Percentiles rank a stretch among this genome's conserved stretches.
Conservation (phyloP, 257 asterid genomes). For the Rauvolfia tetraphylla region DNA sequence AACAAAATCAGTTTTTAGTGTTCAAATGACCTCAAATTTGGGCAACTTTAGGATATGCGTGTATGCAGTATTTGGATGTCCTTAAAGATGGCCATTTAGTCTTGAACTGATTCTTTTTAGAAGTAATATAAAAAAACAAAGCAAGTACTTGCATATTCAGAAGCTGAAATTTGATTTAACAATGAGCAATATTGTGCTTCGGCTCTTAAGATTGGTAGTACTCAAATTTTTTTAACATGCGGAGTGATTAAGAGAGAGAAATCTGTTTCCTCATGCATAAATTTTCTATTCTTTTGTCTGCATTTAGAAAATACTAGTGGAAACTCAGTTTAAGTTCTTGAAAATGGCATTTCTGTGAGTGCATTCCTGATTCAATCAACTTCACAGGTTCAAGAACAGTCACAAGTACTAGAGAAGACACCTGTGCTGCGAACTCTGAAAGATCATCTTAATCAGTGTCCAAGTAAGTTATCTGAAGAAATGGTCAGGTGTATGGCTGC, state of each 20-base stretch:
- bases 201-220: background rate
- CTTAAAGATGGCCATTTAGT: background rate
- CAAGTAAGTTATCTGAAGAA: slow-evolving; percentile 63
- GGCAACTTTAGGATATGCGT: background rate
- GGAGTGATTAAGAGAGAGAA: background rate
- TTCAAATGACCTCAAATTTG: background rate
- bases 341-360: background rate
- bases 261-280: background rate
- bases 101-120: background rate
- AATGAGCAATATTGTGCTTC: background rate
- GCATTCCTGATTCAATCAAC: slow-evolving; percentile 6
- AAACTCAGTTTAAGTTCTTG: background rate
- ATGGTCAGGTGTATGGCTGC: slow-evolving; percentile 66
- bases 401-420: slow-evolving; percentile 23
- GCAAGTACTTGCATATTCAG: background rate
- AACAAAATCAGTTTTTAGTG: background rate
- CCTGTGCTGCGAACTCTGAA: slow-evolving; percentile 43
- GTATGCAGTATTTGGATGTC: background rate
- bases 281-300: background rate
- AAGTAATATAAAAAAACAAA: background rate
- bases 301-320: background rate
- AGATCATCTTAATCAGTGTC: slow-evolving; percentile 63
- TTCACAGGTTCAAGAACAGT: slow-evolving; percentile 33
- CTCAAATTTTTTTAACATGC: background rate
- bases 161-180: background rate